Conservation (phyloP, 139 green algal species). For the Chlorella sorokiniana region DNA sequence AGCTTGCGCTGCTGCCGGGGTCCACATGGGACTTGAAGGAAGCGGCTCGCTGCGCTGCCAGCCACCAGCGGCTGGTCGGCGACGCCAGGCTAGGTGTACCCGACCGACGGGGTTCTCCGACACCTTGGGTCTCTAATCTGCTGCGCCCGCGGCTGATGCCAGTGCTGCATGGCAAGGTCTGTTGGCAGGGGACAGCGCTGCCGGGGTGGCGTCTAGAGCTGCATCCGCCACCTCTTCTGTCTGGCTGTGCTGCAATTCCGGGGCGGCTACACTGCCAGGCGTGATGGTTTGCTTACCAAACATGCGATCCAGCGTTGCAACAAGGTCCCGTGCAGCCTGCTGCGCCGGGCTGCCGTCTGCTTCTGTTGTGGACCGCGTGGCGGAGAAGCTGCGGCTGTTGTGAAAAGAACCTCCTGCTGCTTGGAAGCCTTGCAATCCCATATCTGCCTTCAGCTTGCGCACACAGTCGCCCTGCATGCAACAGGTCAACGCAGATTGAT, state of each 20-base stretch:
- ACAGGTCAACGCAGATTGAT: too few relatives aligned
- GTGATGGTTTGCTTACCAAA: background rate
- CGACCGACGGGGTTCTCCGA: background rate
- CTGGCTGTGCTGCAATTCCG: background rate
- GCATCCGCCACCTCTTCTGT: background rate
- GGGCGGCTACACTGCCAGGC: background rate
- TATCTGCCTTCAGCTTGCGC: background rate
- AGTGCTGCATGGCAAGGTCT: too few relatives aligned
- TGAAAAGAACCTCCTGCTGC: background rate
- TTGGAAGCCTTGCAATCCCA: background rate
- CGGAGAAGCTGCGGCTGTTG: too few relatives aligned
- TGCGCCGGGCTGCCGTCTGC: background rate
- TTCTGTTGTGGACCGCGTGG: background rate
- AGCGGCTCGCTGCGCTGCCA: conserved; percentile 3
- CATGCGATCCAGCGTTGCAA: conserved; percentile 8
- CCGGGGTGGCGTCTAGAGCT: background rate
- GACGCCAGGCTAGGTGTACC: background rate
- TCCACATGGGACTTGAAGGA: background rate
- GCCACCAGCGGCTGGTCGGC: conserved; percentile 8
- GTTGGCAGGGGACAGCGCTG: background rate
- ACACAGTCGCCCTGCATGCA: conserved; percentile 3
- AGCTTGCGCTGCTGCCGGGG: background rate
- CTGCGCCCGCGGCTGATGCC: too few relatives aligned
- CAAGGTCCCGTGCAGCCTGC: background rate
- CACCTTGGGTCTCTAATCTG: background rate